Conservation (phyloP, 306 rosid species). For the Rosa chinensis region DNA sequence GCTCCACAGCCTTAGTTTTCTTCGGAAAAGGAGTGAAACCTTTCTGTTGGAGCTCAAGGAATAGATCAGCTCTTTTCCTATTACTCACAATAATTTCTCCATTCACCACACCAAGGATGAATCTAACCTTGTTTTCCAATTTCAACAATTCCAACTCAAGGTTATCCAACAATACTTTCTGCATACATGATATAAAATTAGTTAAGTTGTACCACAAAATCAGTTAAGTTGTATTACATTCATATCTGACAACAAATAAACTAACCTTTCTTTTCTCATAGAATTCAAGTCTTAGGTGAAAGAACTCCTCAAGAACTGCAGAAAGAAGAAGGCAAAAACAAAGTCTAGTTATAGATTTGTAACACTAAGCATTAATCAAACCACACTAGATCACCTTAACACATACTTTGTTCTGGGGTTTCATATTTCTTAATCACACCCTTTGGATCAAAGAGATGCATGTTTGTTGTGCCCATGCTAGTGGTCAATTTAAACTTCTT, state of each 20-base stretch:
- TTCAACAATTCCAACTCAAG: slow-evolving; percentile 63
- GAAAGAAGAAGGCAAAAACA: slow-evolving; percentile 10
- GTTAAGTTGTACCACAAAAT: neutral
- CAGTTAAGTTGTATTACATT: slow-evolving; percentile 6
- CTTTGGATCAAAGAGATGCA: slow-evolving; percentile 84
- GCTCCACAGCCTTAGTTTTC: slow-evolving; percentile 73
- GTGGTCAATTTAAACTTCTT: slow-evolving; percentile 75
- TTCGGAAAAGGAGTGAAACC: slow-evolving; percentile 90
- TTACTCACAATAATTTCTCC: slow-evolving; percentile 88
- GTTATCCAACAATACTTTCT: slow-evolving; percentile 57
- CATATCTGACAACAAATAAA: neutral
- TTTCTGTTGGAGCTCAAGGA: slow-evolving; percentile 73
- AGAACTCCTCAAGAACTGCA: slow-evolving; percentile 91
- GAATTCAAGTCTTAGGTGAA: slow-evolving; percentile 63
- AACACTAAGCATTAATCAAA: neutral
- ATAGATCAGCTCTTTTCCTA: slow-evolving; percentile 68
- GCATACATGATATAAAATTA: slow-evolving; percentile 30
- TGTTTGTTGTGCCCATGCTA: slow-evolving; percentile 69
- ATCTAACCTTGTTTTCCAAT: slow-evolving; percentile 82
- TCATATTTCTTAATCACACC: slow-evolving; percentile 86
- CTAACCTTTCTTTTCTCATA: slow-evolving; percentile 85
- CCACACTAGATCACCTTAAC: neutral
- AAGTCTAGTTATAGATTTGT: neutral
- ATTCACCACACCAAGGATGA: slow-evolving; percentile 74
- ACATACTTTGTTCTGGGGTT: slow-evolving; percentile 77